Evolutionary conservation across 1,284 basidiomycete genomes (phyloP), one percentile per base, ranked within the genome.

Genomic region (Phellopilus nigrolimitatus): DNA sequence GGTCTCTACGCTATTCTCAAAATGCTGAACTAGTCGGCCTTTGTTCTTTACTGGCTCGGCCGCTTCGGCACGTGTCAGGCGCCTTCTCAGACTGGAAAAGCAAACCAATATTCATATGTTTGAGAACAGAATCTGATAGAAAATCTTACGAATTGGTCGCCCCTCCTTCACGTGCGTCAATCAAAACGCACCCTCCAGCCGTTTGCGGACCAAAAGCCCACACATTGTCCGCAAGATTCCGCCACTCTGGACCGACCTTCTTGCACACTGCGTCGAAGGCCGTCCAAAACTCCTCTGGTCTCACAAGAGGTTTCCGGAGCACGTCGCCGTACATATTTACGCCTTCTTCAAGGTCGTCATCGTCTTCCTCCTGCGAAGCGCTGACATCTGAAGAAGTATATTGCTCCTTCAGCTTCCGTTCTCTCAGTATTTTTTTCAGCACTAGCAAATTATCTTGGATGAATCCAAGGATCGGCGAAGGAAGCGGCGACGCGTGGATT

Each of bases 181-280:
- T 72, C 5, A 99, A 70, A 12, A 99, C 62, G 65, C 95, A 97
- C 3, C 91, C 83, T 0, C 95, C 95, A 15, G 88, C 81, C 47
- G 82, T 72, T 57, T 89, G 87, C 0, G 97, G 95, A 0, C 97
- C 97, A 67, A 97, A 95, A 12, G 90, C 82, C 88, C 93, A 95
- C 1, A 97, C 79, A 49, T 73, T 77, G 43, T 92, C 86, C 0
- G 73, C 76, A 6, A 94, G 65, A 43, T 79, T 79, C 2, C 66
- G 68, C 94, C 95, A 98, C 57, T 97, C 92, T 2, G 81, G 77
- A 2, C 92, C 94, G 3, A 74, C 81, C 51, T 79, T 73, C 38
- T 74, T 69, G 58, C 90, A 88, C 24, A 83, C 74, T 7, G 74
- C 72, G n/a, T 77, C 71, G 5, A 98, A 70, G 37, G 75, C 73